Base-by-base conservation (phyloP, 2,329 filamentous ascomycete species). In the Aureobasidium mangrovei region DNA sequence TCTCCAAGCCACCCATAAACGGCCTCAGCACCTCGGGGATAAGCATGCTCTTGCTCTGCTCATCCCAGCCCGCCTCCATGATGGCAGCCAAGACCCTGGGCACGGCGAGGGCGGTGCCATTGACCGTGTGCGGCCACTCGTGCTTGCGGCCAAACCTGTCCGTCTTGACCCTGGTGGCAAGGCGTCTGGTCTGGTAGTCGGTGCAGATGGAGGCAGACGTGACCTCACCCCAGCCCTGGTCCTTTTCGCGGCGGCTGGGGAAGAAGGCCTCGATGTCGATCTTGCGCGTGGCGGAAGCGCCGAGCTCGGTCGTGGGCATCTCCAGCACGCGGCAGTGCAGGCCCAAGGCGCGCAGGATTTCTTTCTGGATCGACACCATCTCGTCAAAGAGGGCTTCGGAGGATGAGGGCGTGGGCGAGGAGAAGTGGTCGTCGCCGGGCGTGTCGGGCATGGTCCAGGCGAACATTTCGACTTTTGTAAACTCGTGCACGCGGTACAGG, bases 391-490 rank as follows among this genome's bases (percentile, higher is more conserved):
- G 63, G 0, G 78, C 73, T 6, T 77, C 72, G 0, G 82, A 74
- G 39, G 69, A 71, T 44, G 61, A 71, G 60, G 9, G 47, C 4
- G 42, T 46, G 7, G 56, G 55, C 4, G 58, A 58, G 40, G 59
- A 63, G 46, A 67, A 67, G 8, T 63, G 61, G 27, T 62, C 62
- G 26, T 51, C 55, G 12, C 58, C 27, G 41, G 62, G 56, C 12
- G 57, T 65, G 52, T 81, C 76, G 1, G 87, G 82, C 31, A 77
- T 63, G 4, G 88, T 86, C 93, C 93, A 98, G 0, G 86, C 90
- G 67, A 98, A 97, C 77, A 98, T 84, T 70, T 98, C 93, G 0
- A 98, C 91, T 69, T 98, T 98, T 29, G 90, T 95, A 71, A 98
- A 98, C 71, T 98, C 93, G 71, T 98, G 93, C 3, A 98, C 93